phyloP scores from a whole-genome alignment of 1,284 basidiomycete species.

The Ceratobasidium theobromae region DNA sequence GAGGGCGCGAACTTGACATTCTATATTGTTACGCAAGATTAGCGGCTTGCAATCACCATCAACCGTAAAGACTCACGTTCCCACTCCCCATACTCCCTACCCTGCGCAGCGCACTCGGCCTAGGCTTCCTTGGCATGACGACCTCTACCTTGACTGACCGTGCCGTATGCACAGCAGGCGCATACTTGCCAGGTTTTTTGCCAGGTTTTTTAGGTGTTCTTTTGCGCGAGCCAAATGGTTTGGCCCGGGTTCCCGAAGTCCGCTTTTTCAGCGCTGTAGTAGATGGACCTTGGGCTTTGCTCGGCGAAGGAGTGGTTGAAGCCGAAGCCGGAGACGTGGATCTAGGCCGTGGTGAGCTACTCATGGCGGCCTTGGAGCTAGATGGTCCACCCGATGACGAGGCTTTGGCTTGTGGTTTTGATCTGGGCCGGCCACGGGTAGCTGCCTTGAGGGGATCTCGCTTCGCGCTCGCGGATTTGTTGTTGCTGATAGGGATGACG shows the following conservation, averaged over 20 bases:
- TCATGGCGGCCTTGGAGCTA: background rate
- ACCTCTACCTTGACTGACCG: slow-evolving; percentile 17
- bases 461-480: background rate
- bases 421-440: slow-evolving; percentile 3
- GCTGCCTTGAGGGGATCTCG: too few species aligned
- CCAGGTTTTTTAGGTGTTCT: background rate
- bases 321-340: background rate
- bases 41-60: background rate
- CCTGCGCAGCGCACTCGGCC: slow-evolving; percentile 1
- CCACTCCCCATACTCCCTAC: slow-evolving; percentile 17
- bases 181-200: background rate
- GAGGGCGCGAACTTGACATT: slow-evolving; percentile 16
- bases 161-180: background rate
- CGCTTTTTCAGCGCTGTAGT: too few species aligned
- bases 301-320: background rate
- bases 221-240: slow-evolving; percentile 2
- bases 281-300: background rate
- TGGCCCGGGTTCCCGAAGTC: too few species aligned
- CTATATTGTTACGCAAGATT: background rate
- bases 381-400: background rate
- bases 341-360: background rate
- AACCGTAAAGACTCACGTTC: background rate
- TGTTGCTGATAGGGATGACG: slow-evolving; percentile 4
- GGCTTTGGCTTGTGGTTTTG: background rate
- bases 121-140: background rate